Evolutionary conservation across 208 protist species (phyloP).

Genomic region (Herpetomonas tarakana): DNA sequence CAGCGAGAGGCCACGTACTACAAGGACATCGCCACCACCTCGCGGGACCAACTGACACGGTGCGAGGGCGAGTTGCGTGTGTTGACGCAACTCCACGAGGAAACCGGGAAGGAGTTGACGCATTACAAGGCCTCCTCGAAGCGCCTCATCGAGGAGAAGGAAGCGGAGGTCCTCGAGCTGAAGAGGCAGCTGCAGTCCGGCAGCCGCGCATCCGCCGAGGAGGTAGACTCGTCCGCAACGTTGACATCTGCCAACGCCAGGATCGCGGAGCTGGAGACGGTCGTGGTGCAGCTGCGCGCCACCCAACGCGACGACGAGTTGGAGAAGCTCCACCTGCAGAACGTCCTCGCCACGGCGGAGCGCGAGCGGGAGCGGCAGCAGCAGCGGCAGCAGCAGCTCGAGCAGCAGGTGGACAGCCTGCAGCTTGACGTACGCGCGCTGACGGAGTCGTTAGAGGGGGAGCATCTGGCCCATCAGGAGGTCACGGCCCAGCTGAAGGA

Average conservation of each 20-base stretch:
- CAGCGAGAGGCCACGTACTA: slow-evolving; percentile 21
- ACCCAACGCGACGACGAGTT: slow-evolving; percentile 18
- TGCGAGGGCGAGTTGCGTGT: slow-evolving; percentile 7
- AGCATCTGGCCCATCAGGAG: slow-evolving; percentile 10
- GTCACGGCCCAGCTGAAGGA: slow-evolving; percentile 29
- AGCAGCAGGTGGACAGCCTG: slow-evolving; percentile 21
- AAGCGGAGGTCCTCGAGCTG: not conserved
- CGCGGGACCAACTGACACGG: slow-evolving; percentile 13
- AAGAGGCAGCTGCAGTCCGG: not conserved
- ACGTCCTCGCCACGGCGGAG: slow-evolving; percentile 18
- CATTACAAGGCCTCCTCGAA: not conserved
- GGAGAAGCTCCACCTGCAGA: slow-evolving; percentile 20
- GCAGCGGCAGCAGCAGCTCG: slow-evolving; percentile 5
- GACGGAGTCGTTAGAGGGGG: slow-evolving; percentile 53
- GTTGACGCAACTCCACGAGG: not conserved
- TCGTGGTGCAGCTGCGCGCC: slow-evolving; percentile 10
- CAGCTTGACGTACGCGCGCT: slow-evolving; percentile 24
- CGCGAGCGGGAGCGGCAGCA: slow-evolving; percentile 43
- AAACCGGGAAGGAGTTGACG: not conserved
- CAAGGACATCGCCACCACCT: slow-evolving; percentile 15
- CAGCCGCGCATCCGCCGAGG: not conserved
- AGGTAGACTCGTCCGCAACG: slow-evolving; percentile 3
- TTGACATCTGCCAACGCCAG: not conserved
- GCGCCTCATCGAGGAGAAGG: slow-evolving; percentile 8
- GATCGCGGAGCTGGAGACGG: not conserved